Base-by-base conservation (phyloP, 1,284 basidiomycete genomes). In the Boletus holoroseus region DNA sequence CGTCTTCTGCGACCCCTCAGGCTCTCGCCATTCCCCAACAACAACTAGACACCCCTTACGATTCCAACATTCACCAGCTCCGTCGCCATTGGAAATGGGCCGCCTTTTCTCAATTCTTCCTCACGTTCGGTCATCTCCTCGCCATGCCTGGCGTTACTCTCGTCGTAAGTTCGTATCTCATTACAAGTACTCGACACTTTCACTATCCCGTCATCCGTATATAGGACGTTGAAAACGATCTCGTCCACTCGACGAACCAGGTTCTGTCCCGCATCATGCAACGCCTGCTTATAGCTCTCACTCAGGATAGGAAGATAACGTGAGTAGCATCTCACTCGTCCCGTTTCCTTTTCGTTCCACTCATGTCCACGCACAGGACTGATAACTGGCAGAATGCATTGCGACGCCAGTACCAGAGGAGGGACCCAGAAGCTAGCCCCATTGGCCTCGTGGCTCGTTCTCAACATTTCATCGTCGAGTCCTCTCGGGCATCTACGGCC, bases 41-140 rank as follows among this genome's bases (percentile, higher is more conserved):
- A 54, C 60, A 61, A 47, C 40, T 60, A 60, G 67, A 55, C 50
- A 63, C 59, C 57, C 61, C 59, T 67, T 71, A 69, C 49, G 71
- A 72, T 56, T 59, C 69, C 51, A 71, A 75, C 55, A 71, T 79
- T 54, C 66, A 78, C 55, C 58, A 67, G 32, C 64, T 72, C 37
- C 76, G 87, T 51, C 79, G 73, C 44, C 76, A 87, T 51, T 89
- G 88, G 87, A 88, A 86, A 73, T 91, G 88, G 88, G 88, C 88
- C 11, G 83, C 83, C 22, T 83, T 89, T 66, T 78, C 79, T 68
- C 87, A 91, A 66, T 89, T 90, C 75, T 84, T 87, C 73, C 82
- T 76, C 63, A 89, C 85, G 22, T 91, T 90, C 69, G 73, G 76
- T 47, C 73, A 75, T 40, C 71, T 91, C 49, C 76, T 90, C 58